Base-by-base conservation (phyloP, 2,329 filamentous ascomycete genomes). In the Byssoonygena ceratinophila region DNA sequence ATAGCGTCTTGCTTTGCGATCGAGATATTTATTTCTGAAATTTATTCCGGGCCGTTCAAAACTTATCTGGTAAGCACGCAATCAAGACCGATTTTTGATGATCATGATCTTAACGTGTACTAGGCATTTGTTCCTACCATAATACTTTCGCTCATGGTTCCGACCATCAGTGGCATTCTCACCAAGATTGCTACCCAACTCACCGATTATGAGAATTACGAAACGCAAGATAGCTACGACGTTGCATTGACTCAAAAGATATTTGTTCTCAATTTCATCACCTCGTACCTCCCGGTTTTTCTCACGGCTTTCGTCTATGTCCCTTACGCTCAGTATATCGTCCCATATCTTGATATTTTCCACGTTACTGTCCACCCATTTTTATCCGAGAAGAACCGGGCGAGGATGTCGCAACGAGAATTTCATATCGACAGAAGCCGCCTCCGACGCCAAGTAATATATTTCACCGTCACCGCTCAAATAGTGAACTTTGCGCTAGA, bases 201-300 rank as follows among this genome's bases (percentile, higher is more conserved):
- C 37, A 96, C 85, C 0, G 76, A 88, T 12, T 82, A 82, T 59
- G 92, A 98, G 64, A 98, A 98, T 64, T 95, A 97, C 66, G 85
- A 90, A 61, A 97, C 88, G 0, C 79, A 85, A 54, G 87, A 90
- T 59, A 83, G 83, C 12, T 85, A 95, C 62, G 82, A 94, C 55
- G 81, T 85, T 18, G 85, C 90, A 1, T 79, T 95, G 64, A 87
- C 92, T 0, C 83, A 87, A 54, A 98, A 98, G 74, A 85, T 94
- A 31, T 97, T 98, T 63, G 82, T 97, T 12, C 80, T 97, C 63
- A 94, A 96, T 73, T 95, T 96, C 70, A 91, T 97, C 69, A 94
- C 89, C 4, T 94, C 90, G 0, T 97, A 96, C 66, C 81, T 94
- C 49, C 86, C 88, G 0, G 83, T 94, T n/a, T 83, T 94, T 64